Base-by-base conservation (phyloP, 108 stramenopile genomes). In the Cyclotella sp. region DNA sequence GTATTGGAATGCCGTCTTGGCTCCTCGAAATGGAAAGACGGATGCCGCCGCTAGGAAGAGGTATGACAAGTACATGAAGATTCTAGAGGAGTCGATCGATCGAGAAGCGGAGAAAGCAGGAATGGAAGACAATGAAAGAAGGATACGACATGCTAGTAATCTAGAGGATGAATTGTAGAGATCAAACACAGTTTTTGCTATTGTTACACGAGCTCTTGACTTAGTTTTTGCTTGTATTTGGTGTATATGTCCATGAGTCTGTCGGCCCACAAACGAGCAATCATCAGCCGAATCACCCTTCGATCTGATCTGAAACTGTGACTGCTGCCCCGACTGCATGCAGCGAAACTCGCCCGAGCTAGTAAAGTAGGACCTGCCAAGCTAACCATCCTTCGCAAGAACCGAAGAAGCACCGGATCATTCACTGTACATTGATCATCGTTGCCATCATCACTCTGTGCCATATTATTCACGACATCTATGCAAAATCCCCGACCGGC, bases 181-280 rank as follows among this genome's bases (percentile, higher is more conserved):
- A 34, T 34, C 6, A 2, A 34, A 34, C 34, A 34, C n/a, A 34
- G 2, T 34, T 34, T 34, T 6, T 6, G 34, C 14, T 58, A 58
- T 58, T 28, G 2, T 28, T 14, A 58, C 1, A 11, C 24, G 6
- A 51, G 49, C 19, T 22, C 57, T 6, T 51, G 6, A 8, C 26
- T 58, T 22, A 58, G 3, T 58, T 27, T 22, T 2, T 24, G 6
- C 27, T 58, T 39, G 34, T 40, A 63, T 41, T 63, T 34, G 3
- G 12, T 39, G 40, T 83, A 79, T 57, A 75, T 85, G 60, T 85
- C 76, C 79, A 89, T 85, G 45, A 95, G 43, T 34, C 70, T 65
- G 70, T 94, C 91, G 24, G 93, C 90, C 92, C 93, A 96, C 76
- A 77, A 90, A 12, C 93, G 65, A 34, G 93, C 95, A 57, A 96